A percentile compares a stretch with the other conserved stretches of the same genome.
Conservation (phyloP, 352 stramenopile genomes). For the Phytophthora capsici region DNA sequence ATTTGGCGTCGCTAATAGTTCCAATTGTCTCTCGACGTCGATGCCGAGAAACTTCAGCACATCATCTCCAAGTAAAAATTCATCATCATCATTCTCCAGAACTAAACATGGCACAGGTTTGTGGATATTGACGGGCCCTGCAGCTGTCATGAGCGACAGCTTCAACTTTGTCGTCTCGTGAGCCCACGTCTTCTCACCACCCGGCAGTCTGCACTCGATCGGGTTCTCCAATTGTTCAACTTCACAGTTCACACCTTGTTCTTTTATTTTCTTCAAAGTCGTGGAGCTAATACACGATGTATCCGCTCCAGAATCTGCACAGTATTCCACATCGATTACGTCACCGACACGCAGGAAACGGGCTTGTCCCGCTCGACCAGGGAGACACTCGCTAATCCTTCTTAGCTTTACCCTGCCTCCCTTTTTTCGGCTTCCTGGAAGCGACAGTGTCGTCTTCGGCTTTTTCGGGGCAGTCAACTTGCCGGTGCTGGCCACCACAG, state of each 20-base stretch:
- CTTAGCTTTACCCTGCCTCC: constrained; percentile 19
- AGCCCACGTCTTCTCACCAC: constrained; percentile 5
- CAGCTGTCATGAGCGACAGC: constrained; percentile 7
- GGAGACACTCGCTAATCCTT: constrained; percentile 14
- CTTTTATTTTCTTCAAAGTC: constrained; percentile 12
- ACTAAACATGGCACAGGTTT: constrained; percentile 16
- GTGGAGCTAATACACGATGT: constrained; percentile 19
- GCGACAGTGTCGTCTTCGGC: background rate
- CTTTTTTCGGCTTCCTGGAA: background rate
- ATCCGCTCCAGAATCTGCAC: constrained; percentile 18
- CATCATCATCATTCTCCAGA: constrained; percentile 8
- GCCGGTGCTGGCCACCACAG: constrained; percentile 19
- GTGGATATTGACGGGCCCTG: constrained; percentile 13
- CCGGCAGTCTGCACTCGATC: constrained; percentile 16
- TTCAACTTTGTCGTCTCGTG: background rate
- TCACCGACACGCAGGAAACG: constrained; percentile 10
- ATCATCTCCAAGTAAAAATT: constrained; percentile 23
- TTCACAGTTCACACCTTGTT: constrained; percentile 4
- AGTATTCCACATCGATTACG: constrained; percentile 13
- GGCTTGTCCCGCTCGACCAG: background rate
- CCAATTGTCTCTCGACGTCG: constrained; percentile 15
- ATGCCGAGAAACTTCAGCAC: constrained; percentile 13
- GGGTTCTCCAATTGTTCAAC: background rate
- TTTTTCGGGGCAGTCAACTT: constrained; percentile 10
- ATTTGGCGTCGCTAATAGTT: constrained; percentile 8